phyloP scores from a whole-genome alignment of 2,329 filamentous ascomycete genomes.

The Botrytis tulipae region DNA sequence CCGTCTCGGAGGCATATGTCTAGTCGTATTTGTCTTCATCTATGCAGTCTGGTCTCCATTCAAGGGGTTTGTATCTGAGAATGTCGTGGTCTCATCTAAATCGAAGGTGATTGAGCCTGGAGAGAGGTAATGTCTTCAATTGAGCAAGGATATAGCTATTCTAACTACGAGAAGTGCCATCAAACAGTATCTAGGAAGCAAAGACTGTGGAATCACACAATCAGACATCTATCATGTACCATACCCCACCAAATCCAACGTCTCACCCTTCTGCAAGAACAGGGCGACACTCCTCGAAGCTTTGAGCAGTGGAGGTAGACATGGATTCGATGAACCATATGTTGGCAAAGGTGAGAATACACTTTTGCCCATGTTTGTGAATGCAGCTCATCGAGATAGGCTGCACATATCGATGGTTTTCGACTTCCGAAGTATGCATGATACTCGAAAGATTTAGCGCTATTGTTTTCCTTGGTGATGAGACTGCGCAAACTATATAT shows the following conservation, averaged over 20 bases:
- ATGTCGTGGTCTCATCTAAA: background rate
- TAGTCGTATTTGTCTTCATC: slow-evolving; percentile 7
- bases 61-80: background rate
- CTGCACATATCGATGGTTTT: slow-evolving; percentile 46
- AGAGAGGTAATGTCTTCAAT: slow-evolving; percentile 24
- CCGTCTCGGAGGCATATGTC: slow-evolving; percentile 9
- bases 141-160: background rate
- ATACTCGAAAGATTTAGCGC: slow-evolving; percentile 45
- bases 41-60: slow-evolving; percentile 16
- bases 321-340: slow-evolving; percentile 44
- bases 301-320: slow-evolving; percentile 43
- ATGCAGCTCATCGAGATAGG: slow-evolving; percentile 27
- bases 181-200: slow-evolving; percentile 30
- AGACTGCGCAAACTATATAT: slow-evolving; percentile 43
- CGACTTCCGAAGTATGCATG: slow-evolving; percentile 44
- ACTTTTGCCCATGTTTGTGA: background rate
- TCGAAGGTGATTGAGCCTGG: slow-evolving; percentile 17
- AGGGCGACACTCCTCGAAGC: slow-evolving; percentile 41
- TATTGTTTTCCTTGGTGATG: slow-evolving; percentile 45
- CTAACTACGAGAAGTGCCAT: slow-evolving; percentile 23
- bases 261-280: slow-evolving; percentile 31
- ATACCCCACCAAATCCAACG: slow-evolving; percentile 18
- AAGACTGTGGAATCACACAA: slow-evolving; percentile 30
- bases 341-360: slow-evolving; percentile 29
- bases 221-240: slow-evolving; percentile 30